Percentiles rank a stretch among this genome's conserved stretches.
These are phyloP conservation scores for Fusarium coffeatum DNA, from an alignment of 2,329 filamentous ascomycete species.

Conservation along the genomic window DNA sequence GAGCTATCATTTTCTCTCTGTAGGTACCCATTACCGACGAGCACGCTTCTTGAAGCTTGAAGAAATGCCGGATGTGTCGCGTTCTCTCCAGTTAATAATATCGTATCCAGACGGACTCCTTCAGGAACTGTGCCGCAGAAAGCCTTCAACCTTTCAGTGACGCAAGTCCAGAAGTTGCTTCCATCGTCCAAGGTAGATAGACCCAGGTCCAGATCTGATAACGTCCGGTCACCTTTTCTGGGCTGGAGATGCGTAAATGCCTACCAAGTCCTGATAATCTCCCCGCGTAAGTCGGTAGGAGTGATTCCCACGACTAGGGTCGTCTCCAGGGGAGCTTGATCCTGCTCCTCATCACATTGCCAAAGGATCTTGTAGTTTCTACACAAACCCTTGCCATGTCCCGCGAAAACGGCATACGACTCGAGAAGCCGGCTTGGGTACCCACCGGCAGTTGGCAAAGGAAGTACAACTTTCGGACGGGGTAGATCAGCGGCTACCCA, in stretches of 20 bases:
- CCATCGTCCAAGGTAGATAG: not conserved
- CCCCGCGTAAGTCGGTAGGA: conserved; percentile 5
- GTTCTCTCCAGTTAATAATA: conserved; percentile 17
- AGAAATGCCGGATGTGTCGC: conserved; percentile 15
- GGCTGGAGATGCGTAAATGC: not conserved
- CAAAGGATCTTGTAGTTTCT: conserved; percentile 1
- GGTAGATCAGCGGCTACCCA: not conserved
- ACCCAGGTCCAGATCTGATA: not conserved
- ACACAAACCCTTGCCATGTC: conserved; percentile 7
- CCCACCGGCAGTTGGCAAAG: not conserved
- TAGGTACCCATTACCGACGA: not conserved
- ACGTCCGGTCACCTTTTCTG: not conserved
- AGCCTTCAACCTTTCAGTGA: not conserved
- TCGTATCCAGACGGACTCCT: not conserved
- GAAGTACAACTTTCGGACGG: not conserved
- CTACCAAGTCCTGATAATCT: not conserved
- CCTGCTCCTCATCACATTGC: conserved; percentile 6
- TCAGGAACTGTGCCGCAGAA: not conserved
- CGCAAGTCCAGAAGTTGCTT: not conserved
- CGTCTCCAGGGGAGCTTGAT: not conserved
- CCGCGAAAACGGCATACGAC: conserved; percentile 11
- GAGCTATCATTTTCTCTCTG: not conserved
- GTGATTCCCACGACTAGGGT: conserved; percentile 1
- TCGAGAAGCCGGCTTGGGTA: conserved; percentile 3
- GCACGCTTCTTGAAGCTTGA: not conserved